phyloP scores from a whole-genome alignment of 129 eudicot species.

The Arctium minus region DNA sequence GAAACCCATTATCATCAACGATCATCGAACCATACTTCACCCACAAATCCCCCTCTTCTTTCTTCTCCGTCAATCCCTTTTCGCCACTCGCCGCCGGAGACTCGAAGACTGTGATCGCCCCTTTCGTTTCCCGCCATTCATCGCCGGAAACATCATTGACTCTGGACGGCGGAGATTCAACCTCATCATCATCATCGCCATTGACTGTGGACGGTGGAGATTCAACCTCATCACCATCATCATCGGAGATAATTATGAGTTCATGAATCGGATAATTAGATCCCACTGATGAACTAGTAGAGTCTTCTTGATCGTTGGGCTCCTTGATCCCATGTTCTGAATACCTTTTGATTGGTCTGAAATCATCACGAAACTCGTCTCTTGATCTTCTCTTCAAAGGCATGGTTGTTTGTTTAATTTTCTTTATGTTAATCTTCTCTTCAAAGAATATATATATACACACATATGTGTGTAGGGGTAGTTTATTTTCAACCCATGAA shows the following conservation, averaged over 20 bases:
- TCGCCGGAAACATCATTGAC: background rate
- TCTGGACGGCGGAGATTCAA: background rate
- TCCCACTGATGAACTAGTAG: background rate
- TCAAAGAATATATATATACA: no score
- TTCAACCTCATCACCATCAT: background rate
- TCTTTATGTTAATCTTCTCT: no score
- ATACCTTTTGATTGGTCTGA: background rate
- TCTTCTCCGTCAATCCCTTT: background rate
- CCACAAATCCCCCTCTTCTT: background rate
- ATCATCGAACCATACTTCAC: conserved; percentile 1
- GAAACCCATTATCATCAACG: conserved; percentile 7
- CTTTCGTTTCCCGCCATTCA: background rate
- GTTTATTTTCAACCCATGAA: background rate
- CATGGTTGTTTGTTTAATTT: background rate
- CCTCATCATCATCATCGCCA: background rate
- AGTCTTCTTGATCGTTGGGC: background rate
- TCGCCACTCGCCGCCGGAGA: background rate
- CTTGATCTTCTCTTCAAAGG: background rate
- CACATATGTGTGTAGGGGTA: no score
- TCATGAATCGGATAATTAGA: background rate
- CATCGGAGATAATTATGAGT: background rate
- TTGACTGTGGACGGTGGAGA: background rate
- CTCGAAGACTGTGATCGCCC: background rate
- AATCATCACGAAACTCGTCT: background rate
- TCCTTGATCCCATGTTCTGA: background rate